Percentiles rank a stretch among this genome's conserved stretches.
Evolutionary conservation across 192 early-diverging fungal genomes (phyloP).

Genomic region (Coemansia sp.): DNA sequence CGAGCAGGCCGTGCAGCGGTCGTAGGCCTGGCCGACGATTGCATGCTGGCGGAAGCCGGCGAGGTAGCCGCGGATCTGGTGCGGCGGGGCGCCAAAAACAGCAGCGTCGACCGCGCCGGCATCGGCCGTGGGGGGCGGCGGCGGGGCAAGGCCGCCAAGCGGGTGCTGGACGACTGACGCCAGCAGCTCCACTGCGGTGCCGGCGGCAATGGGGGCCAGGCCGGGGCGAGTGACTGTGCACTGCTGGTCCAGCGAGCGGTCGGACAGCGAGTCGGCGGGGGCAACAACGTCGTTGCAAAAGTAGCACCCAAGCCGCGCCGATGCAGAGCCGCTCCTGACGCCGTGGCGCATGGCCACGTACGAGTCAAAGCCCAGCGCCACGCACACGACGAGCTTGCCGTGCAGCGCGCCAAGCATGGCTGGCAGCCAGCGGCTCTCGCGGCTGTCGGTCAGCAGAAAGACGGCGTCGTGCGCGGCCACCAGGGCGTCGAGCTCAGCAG

Average conservation of each 20-base stretch:
- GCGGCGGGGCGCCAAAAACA: slow-evolving; percentile 80
- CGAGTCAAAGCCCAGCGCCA: slow-evolving; percentile 94
- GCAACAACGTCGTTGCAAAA: slow-evolving; percentile 99
- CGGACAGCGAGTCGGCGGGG: slow-evolving; percentile 90
- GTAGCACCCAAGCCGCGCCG: slow-evolving; percentile 84
- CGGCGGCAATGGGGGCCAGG: slow-evolving; percentile 84
- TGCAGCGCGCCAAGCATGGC: slow-evolving; percentile 75
- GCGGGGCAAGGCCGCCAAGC: slow-evolving; percentile 29
- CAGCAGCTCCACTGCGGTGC: slow-evolving; percentile 88
- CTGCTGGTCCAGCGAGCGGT: slow-evolving; percentile 96
- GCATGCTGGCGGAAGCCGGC: slow-evolving; percentile 81
- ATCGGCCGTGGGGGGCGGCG: slow-evolving; percentile 18
- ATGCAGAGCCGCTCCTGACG: slow-evolving; percentile 29
- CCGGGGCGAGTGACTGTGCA: slow-evolving; percentile 98
- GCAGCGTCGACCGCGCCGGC: slow-evolving; percentile 15
- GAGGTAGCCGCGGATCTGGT: slow-evolving; percentile 95
- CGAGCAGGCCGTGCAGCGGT: slow-evolving; percentile 93
- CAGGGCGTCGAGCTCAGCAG: slow-evolving; percentile 61
- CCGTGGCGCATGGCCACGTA: slow-evolving; percentile 98
- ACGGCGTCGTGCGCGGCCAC: slow-evolving; percentile 80
- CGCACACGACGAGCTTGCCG: slow-evolving; percentile 85
- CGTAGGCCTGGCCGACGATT: slow-evolving; percentile 81
- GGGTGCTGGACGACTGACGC: slow-evolving; percentile 84
- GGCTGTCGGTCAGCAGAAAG: slow-evolving; percentile 91
- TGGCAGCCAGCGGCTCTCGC: slow-evolving; percentile 96